Evolutionary conservation across 1,284 basidiomycete species (phyloP).

Genomic region (Stereum hirsutum): DNA sequence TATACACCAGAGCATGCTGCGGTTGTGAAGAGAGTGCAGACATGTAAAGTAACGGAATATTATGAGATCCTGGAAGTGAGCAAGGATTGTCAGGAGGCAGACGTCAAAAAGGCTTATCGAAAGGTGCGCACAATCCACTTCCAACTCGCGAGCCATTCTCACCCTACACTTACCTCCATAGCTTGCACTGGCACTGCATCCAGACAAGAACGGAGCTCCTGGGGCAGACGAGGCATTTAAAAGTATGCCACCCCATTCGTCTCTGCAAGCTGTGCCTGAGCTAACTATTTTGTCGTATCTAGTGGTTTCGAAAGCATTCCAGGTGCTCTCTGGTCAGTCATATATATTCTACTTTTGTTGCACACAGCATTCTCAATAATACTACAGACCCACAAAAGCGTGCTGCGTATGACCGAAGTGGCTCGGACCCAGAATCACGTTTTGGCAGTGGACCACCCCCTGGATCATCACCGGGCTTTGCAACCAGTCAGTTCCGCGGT

Average conservation of each 20-base stretch:
- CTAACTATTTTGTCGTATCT: conserved; percentile 8
- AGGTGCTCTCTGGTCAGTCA: conserved; percentile 72
- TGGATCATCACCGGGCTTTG: conserved; percentile 42
- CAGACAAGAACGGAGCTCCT: conserved; percentile 96
- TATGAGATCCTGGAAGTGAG: conserved; percentile 89
- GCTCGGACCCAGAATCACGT: conserved; percentile 81
- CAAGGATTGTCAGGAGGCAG: conserved; percentile 79
- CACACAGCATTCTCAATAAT: conserved; percentile 1
- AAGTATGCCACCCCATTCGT: conserved; percentile 41
- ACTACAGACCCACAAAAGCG: conserved; percentile 80
- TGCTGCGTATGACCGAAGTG: conserved; percentile 79
- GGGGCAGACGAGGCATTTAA: conserved; percentile 99
- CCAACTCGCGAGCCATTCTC: conserved; percentile 4
- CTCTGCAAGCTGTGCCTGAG: conserved; percentile 1
- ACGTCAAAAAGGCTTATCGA: conserved; percentile 95
- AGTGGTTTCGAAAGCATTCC: conserved; percentile 99
- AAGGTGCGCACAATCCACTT: conserved; percentile 54
- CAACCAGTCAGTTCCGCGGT: conserved; percentile 31
- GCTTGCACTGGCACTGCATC: conserved; percentile 91
- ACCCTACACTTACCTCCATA: conserved; percentile 21
- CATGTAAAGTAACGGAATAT: conserved; percentile 85
- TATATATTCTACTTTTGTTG: neutral
- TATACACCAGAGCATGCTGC: conserved; percentile 83
- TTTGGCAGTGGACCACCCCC: conserved; percentile 61
- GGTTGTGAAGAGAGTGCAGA: conserved; percentile 81